Conservation (phyloP, 2,329 filamentous ascomycete genomes). For the Leptosphaerulina australis region DNA sequence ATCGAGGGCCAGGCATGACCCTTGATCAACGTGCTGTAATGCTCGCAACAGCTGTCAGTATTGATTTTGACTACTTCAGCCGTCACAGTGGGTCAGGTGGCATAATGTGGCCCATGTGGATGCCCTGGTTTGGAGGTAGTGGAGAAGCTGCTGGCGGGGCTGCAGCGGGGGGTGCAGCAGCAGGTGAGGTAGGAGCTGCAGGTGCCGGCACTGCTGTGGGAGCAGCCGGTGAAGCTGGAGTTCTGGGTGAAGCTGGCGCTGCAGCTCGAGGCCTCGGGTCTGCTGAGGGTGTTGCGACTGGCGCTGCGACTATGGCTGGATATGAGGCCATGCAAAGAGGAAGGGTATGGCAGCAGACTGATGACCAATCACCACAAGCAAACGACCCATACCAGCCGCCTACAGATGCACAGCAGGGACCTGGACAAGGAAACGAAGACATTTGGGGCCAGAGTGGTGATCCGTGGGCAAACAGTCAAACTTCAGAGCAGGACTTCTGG, state of each 20-base stretch:
- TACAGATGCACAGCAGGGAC: constrained; percentile 28
- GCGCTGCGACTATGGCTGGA: constrained; percentile 66
- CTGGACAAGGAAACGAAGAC: constrained; percentile 29
- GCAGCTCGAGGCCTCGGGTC: constrained; percentile 49
- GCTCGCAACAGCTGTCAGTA: constrained; percentile 68
- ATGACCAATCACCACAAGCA: constrained; percentile 38
- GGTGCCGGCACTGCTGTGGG: constrained; percentile 44
- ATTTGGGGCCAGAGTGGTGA: constrained; percentile 38
- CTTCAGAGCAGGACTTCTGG: constrained; percentile 39
- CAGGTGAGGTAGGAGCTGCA: constrained; percentile 45
- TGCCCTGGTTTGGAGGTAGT: constrained; percentile 55
- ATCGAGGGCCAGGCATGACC: constrained; percentile 60
- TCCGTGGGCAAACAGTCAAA: constrained; percentile 29
- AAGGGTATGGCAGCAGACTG: constrained; percentile 36
- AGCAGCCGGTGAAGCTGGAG: constrained; percentile 52
- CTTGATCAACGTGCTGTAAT: constrained; percentile 70
- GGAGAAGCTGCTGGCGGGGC: constrained; percentile 44
- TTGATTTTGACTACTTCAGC: constrained; percentile 73
- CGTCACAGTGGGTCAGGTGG: constrained; percentile 59
- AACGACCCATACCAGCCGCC: constrained; percentile 30
- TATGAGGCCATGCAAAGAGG: constrained; percentile 68
- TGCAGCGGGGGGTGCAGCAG: constrained; percentile 50
- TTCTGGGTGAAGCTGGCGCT: constrained; percentile 56
- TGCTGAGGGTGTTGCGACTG: constrained; percentile 54
- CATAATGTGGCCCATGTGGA: constrained; percentile 55